Evolutionary conservation across 441 rosid species (phyloP), one percentile per base, ranked within the genome.

Genomic region (Macaranga tanarius): DNA sequence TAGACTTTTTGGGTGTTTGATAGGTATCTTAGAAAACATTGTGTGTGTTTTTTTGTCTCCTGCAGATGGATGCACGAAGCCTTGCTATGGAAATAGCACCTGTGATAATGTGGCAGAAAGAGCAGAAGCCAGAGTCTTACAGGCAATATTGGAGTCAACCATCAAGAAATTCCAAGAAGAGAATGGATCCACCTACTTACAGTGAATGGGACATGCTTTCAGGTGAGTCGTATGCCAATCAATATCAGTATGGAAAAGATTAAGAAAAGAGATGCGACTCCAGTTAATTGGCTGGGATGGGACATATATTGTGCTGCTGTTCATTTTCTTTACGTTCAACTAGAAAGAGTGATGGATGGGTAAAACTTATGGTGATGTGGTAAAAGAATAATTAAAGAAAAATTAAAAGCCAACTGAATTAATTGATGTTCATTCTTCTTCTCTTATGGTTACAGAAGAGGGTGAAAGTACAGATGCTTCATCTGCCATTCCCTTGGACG

Each of bases 41-140:
- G 5, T 31, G 22, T 28, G 25, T 68, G 60, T 74, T 64, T 62
- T 28, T 65, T 56, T 20, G 56, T 73, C 71, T 69, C 73, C 42
- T 72, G 52, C 79, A 94, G 99, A 89, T 94, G 97, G 97, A 94
- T 88, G 88, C 91, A 23, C 86, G 84, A 40, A 83, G 87, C 78
- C 86, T 94, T 72, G 95, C 97, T 20, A 72, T 86, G 92, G 99
- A 90, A 76, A 88, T 89, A 84, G 90, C 97, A 62, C 92, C 95
- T 5, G 83, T 94, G 59, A 80, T 92, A 57, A 88, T 94, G 97
- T 92, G 99, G 99, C 86, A 77, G 81, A 86, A 87, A 75, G 95
- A 79, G 71, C 80, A 72, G 61, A 86, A 81, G 62, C 95, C 94
- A 12, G 97, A 92, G 58, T 73, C 76, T 59, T 89, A 87, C 70